Conservation (phyloP, 306 rosid species). For the Vigna trinervia region DNA sequence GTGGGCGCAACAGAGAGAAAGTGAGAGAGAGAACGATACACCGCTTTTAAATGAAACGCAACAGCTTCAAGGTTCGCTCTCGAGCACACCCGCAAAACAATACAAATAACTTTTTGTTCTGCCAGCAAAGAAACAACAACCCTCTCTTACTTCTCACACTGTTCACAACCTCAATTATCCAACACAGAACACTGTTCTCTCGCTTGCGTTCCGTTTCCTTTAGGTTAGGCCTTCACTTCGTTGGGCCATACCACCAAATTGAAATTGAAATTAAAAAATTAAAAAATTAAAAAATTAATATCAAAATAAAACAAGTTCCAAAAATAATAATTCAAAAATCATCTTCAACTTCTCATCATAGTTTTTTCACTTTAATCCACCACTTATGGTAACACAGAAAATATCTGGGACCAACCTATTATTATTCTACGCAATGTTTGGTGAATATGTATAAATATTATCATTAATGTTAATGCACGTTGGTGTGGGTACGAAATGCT, state of each 20-base stretch:
- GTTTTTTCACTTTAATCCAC: slow-evolving; percentile 30
- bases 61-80: slow-evolving; percentile 6
- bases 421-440: background rate
- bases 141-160: background rate
- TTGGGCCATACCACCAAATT: background rate
- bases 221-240: slow-evolving; percentile 37
- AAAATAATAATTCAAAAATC: slow-evolving; percentile 33
- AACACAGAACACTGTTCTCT: slow-evolving; percentile 20
- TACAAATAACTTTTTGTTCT: slow-evolving; percentile 31
- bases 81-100: slow-evolving; percentile 16
- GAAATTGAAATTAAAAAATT: background rate
- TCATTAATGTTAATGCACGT: background rate
- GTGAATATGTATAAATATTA: background rate
- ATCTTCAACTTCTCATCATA: slow-evolving; percentile 14
- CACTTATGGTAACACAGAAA: background rate
- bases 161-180: slow-evolving; percentile 26
- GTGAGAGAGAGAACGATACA: background rate
- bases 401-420: background rate
- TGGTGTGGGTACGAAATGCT: background rate
- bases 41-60: slow-evolving; percentile 36
- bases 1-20: slow-evolving; percentile 1
- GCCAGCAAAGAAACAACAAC: slow-evolving; percentile 44
- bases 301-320: background rate
- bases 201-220: slow-evolving; percentile 20
- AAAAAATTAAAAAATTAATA: background rate